Conservation (phyloP, 2,329 filamentous ascomycete species). For the Fusarium acutatum region DNA sequence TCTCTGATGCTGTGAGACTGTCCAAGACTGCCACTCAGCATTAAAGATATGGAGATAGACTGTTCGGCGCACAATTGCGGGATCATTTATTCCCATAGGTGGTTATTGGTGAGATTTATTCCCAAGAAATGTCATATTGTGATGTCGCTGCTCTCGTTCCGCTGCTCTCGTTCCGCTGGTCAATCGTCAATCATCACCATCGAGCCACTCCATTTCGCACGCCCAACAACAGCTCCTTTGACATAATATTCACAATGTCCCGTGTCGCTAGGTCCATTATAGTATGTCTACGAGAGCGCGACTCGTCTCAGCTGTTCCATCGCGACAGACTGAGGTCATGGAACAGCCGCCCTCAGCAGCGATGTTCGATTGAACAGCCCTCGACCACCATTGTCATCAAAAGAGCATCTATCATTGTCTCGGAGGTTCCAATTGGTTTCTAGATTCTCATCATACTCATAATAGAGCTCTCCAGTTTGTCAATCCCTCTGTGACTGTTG, state of each 20-base stretch:
- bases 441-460: accelerated
- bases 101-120: accelerated
- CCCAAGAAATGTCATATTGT: background rate
- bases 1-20: too few relatives aligned
- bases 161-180: background rate
- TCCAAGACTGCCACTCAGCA: background rate
- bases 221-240: background rate
- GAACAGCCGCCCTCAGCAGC: background rate
- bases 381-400: background rate
- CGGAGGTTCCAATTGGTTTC: accelerated
- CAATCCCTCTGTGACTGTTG: accelerated
- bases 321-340: too few relatives aligned
- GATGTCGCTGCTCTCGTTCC: background rate
- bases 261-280: background rate
- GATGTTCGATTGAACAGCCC: background rate
- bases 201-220: background rate
- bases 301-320: accelerated
- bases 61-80: accelerated
- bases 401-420: too few relatives aligned
- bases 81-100: accelerated
- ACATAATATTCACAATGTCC: accelerated
- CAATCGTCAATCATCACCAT: background rate
- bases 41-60: accelerated
- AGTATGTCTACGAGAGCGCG: accelerated
- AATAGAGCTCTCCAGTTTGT: too few relatives aligned